Evolutionary conservation across 768 basidiomycete species (phyloP), one percentile per base, ranked within the genome.

Genomic region (Sarcodon aspratus): DNA sequence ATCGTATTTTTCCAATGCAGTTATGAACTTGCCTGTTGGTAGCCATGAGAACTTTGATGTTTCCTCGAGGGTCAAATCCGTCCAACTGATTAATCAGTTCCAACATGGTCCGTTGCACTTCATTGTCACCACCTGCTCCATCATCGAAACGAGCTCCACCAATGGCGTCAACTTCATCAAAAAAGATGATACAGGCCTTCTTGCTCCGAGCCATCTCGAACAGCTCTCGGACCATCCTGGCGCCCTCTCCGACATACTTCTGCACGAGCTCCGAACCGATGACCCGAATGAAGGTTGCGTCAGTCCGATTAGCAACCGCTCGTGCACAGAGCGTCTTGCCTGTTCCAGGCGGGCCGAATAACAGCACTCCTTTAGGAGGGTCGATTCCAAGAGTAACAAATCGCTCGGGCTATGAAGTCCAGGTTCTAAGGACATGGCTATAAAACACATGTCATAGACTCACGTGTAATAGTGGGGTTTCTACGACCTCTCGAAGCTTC

Each of bases 191-290:
- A 61, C 96, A 98, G 1, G 96, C 96, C 67, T 98, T 98, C 73
- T 98, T 98, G 55, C 84, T 84, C 53, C 96, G 78, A 32, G 96
- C 96, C 95, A 98, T 97, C 68, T 98, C 96, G 66, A 99, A 99
- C 50, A 98, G 71, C 62, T 98, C 96, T 44, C 96, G 83, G 13
- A 99, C 94, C 96, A 98, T 97, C 51, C 96, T 76, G 7, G 96
- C 96, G 52, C 96, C 96, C 66, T 99, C 96, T 44, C 96, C 96
- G 45, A 99, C 96, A 63, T 99, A 99, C 65, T 99, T 99, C 67
- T 99, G 96, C n/a, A 99, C 96, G 12, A 99, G 75, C 65, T 99
- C 96, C 10, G 95, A 97, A 11, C 96, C 96, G 61, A 98, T 98
- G 48, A 99, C 96, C 57, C 96, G 88, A 62, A 99, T 99, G 63